phyloP scores from a whole-genome alignment of 2,329 filamentous ascomycete genomes.

The Claviceps sp. region DNA sequence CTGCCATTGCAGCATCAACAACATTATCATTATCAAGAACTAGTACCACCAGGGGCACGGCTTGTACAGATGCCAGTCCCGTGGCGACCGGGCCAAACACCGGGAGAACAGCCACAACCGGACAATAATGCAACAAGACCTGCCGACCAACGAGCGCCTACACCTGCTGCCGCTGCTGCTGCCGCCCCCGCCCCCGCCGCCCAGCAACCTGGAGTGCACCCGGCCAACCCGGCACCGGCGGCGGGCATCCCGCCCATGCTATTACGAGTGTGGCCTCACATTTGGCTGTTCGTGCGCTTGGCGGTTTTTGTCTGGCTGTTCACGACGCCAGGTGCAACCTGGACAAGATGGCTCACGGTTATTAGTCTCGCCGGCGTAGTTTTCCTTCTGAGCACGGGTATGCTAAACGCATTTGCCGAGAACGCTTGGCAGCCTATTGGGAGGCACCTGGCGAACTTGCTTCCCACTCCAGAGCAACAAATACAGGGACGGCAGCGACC shows the following conservation, averaged over 20 bases:
- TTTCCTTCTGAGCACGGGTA: conserved; percentile 46
- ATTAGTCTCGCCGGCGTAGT: conserved; percentile 39
- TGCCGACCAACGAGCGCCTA: background rate
- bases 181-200: background rate
- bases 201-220: conserved; percentile 15
- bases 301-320: conserved; percentile 52
- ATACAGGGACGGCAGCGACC: conserved; percentile 2
- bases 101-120: conserved; percentile 10
- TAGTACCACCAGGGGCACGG: conserved; percentile 4
- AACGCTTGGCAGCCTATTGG: conserved; percentile 43
- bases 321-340: conserved; percentile 42
- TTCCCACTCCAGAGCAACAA: conserved; percentile 34
- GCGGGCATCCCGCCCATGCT: conserved; percentile 20
- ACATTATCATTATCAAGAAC: conserved; percentile 9
- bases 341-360: conserved; percentile 45
- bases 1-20: conserved; percentile 7
- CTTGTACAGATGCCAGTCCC: background rate
- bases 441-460: conserved; percentile 44
- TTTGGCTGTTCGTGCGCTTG: conserved; percentile 48
- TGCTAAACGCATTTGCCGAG: conserved; percentile 42
- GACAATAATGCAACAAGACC: background rate
- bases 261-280: conserved; percentile 38
- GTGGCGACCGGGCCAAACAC: conserved; percentile 8
- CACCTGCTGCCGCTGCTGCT: background rate
- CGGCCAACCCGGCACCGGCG: conserved; percentile 23